Conservation (phyloP, 108 stramenopile genomes). For the Skeletonema potamos region DNA sequence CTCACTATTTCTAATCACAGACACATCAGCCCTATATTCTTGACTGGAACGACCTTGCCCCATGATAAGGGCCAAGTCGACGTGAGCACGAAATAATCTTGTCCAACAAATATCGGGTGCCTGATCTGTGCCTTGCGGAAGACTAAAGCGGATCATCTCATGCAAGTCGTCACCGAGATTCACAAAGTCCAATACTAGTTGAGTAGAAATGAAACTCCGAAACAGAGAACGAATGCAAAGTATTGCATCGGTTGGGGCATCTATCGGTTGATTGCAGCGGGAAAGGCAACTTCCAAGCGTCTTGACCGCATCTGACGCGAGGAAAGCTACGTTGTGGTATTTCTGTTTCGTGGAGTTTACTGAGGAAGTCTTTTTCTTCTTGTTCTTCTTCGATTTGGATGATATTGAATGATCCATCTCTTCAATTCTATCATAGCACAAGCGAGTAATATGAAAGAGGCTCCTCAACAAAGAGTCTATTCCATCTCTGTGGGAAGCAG, state of each 20-base stretch:
- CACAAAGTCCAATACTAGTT: neutral
- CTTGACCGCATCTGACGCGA: neutral
- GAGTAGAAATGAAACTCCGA: neutral
- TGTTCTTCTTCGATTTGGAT: neutral
- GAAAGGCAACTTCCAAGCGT: neutral
- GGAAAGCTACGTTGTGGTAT: neutral
- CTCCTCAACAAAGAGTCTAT: conserved; percentile 7
- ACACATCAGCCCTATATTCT: neutral
- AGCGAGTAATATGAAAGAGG: conserved; percentile 17
- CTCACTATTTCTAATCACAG: conserved; percentile 16
- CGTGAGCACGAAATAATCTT: conserved; percentile 7
- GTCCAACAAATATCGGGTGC: neutral
- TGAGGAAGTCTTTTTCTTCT: neutral
- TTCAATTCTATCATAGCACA: conserved; percentile 30
- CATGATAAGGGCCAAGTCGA: conserved; percentile 24
- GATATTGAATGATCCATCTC: conserved; percentile 5
- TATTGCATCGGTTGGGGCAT: neutral
- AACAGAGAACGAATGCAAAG: neutral
- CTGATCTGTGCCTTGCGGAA: neutral
- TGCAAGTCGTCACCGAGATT: neutral
- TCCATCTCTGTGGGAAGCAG: neutral
- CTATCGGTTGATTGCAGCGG: neutral
- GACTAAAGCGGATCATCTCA: neutral
- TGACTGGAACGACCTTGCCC: conserved; percentile 13
- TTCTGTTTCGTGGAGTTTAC: neutral